A percentile compares a stretch with the other conserved stretches of the same genome.
These are phyloP conservation scores for Daldinia bambusicola DNA, from an alignment of 495 filamentous ascomycete species.

Conservation along the genomic window DNA sequence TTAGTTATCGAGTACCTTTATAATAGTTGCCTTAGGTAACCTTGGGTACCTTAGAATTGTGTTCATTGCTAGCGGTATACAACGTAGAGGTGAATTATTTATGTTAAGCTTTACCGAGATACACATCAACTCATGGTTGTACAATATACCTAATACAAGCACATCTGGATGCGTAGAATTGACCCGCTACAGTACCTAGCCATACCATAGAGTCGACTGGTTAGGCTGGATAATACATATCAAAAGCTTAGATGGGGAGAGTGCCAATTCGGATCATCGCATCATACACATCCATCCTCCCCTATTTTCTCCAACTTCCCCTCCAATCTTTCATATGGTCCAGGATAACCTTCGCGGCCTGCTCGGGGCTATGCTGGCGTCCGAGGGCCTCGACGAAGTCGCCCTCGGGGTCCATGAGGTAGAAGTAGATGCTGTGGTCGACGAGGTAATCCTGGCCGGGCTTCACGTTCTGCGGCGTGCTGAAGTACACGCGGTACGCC, in stretches of 20 bases:
- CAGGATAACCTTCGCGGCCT: conserved; percentile 83
- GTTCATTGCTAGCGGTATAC: neutral
- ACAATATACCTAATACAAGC: conserved; percentile 8
- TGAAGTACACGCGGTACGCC: conserved; percentile 96
- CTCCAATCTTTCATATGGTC: conserved; percentile 94
- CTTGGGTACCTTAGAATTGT: neutral
- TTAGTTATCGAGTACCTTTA: neutral
- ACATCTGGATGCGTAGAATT: neutral
- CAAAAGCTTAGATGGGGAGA: too few species aligned
- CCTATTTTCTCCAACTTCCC: conserved; percentile 45
- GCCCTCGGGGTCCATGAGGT: conserved; percentile 97
- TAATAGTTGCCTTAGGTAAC: neutral
- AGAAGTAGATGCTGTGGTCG: conserved; percentile 99
- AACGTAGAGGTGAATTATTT: neutral
- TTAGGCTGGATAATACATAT: too few species aligned
- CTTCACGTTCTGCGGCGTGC: conserved; percentile 85
- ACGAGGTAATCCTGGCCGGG: conserved; percentile 96
- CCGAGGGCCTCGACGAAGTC: conserved; percentile 98
- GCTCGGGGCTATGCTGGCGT: conserved; percentile 88
- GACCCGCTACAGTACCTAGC: neutral
- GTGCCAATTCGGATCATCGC: neutral
- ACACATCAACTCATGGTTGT: neutral
- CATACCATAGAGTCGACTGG: neutral
- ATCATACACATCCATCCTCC: neutral
- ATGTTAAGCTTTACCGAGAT: neutral